phyloP scores from a whole-genome alignment of 352 stramenopile species.

The Blastocystis sp. region DNA sequence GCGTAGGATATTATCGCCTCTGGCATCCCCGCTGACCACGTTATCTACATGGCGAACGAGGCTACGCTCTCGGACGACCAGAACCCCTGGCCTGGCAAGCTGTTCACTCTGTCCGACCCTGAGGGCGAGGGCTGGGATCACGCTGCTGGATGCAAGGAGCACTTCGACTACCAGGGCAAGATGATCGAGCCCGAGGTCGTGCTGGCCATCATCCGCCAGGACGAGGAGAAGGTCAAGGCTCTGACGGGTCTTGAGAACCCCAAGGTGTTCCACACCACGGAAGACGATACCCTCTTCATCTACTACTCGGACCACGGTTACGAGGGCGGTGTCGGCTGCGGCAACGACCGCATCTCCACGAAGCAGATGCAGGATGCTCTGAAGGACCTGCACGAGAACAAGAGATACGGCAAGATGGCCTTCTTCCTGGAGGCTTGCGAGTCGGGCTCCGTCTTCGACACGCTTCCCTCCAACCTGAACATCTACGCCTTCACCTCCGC shows the following conservation, averaged over 20 bases:
- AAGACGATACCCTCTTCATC: constrained; percentile 52
- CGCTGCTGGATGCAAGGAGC: background rate
- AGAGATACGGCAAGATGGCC: constrained; percentile 78
- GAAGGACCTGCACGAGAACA: constrained; percentile 78
- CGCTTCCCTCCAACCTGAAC: constrained; percentile 79
- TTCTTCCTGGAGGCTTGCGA: constrained; percentile 81
- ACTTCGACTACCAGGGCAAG: constrained; percentile 18
- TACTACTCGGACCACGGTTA: constrained; percentile 54
- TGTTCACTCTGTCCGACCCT: constrained; percentile 2
- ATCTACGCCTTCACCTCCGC: constrained; percentile 83
- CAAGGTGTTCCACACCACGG: constrained; percentile 45
- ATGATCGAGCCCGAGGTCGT: constrained; percentile 13
- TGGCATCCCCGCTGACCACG: constrained; percentile 24
- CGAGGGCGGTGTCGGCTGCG: constrained; percentile 2
- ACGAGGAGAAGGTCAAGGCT: constrained; percentile 22
- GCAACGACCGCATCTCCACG: background rate
- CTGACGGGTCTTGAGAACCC: constrained; percentile 14
- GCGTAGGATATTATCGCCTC: constrained; percentile 40
- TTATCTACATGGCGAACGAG: constrained; percentile 24
- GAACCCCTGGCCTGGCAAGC: constrained; percentile 31
- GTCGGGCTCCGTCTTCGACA: constrained; percentile 84
- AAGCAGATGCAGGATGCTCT: background rate
- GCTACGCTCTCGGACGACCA: background rate
- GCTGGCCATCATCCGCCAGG: background rate
- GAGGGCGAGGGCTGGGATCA: constrained; percentile 3